Evolutionary conservation across 257 asterid genomes (phyloP), one percentile per base, ranked within the genome.

Genomic region (Galeopsis tetrahit): DNA sequence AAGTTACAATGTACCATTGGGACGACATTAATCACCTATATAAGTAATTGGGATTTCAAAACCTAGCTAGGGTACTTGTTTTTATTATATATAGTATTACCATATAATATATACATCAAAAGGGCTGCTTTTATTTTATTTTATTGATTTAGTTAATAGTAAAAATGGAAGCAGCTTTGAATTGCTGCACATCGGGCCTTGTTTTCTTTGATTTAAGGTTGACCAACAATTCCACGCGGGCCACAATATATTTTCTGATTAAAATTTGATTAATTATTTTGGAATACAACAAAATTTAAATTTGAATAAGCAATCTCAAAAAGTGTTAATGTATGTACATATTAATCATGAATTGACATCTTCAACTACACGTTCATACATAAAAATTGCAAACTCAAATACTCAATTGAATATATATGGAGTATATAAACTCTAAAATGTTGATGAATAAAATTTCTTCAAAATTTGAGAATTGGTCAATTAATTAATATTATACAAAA

Each of bases 191-290:
- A 42, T 66, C 11, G 71, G 57, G 61, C 36, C 46, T 66, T 33
- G 59, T 66, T 48, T 48, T 52, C 58, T 33, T 66, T 48, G 61
- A 48, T n/a, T 46, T 66, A 32, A 66, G 61, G 71, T 66, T 66
- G 71, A 46, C 71, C 71, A 66, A 38, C 68, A 36, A n/a, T n/a
- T 13, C 13, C 46, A 13, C 28, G 14, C n/a, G n/a, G n/a, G n/a
- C 40, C 14, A 63, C 48, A 56, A 7, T 51, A 21, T 21, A 21
- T 8, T 51, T 28, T 51, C 58, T 28, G 5, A 53, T 21, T 53
- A 7, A 6, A n/a, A 49, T 11, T 8, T 40, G 1, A 40, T 40
- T 40, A 1, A 40, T 40, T 40, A 42, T 42, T 42, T 42, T 7
- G 10, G 13, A 21, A 21, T 4, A 3, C 3, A 5, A 44, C 1